Percentiles rank a stretch among this genome's conserved stretches.
Conservation (phyloP, 2,329 filamentous ascomycete species). For the Nigrospora sphaerica region DNA sequence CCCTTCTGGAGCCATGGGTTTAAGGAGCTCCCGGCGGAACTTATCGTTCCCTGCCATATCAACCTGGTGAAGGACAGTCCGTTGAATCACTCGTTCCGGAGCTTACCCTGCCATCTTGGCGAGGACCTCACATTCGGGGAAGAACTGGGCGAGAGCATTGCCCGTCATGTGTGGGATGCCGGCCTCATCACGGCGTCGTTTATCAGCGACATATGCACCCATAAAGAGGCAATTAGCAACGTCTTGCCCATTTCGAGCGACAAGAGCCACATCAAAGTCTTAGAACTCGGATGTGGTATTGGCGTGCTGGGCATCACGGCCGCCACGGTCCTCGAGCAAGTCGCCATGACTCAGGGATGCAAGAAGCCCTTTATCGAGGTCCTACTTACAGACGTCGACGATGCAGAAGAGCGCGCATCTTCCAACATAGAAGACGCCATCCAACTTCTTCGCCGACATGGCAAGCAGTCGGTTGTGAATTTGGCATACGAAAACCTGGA, state of each 20-base stretch:
- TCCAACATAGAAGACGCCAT: constrained; percentile 33
- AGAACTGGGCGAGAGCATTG: constrained; percentile 53
- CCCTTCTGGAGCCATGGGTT: not conserved
- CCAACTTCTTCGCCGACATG: not conserved
- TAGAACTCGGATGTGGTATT: constrained; percentile 52
- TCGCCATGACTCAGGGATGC: constrained; percentile 8
- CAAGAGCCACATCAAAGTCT: constrained; percentile 27
- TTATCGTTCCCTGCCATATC: constrained; percentile 9
- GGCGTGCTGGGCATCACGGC: constrained; percentile 48
- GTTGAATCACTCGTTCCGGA: not conserved
- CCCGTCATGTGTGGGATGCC: constrained; percentile 52
- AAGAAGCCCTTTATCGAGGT: constrained; percentile 18
- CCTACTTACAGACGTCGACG: constrained; percentile 48
- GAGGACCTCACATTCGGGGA: constrained; percentile 39
- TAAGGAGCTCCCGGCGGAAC: not conserved
- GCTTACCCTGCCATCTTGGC: constrained; percentile 8
- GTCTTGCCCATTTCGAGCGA: constrained; percentile 11
- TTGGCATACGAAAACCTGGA: constrained; percentile 48
- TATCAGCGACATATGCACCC: constrained; percentile 18
- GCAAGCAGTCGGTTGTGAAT: not conserved
- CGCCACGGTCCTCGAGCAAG: constrained; percentile 24
- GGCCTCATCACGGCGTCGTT: constrained; percentile 39
- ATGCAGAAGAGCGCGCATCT: constrained; percentile 41
- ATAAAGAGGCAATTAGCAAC: constrained; percentile 1
- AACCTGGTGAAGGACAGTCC: not conserved